Conservation (phyloP, 441 rosid species). For the Populus hybrid region DNA sequence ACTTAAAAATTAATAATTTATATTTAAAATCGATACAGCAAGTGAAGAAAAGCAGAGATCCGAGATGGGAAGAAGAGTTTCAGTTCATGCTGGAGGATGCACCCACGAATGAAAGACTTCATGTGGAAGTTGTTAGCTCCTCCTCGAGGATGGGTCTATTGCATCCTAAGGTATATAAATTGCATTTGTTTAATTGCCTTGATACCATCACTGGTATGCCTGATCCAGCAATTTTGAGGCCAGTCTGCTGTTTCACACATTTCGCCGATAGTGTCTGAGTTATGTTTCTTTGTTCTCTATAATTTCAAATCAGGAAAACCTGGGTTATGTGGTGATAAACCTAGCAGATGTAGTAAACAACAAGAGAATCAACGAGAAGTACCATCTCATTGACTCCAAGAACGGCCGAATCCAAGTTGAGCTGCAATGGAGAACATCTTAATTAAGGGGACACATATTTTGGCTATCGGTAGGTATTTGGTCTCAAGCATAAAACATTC, state of each 20-base stretch:
- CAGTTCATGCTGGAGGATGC: slow-evolving; percentile 67
- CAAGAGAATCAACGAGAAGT: slow-evolving; percentile 82
- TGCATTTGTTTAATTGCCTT: not conserved
- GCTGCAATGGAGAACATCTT: slow-evolving; percentile 79
- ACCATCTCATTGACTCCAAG: slow-evolving; percentile 87
- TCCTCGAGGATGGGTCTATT: slow-evolving; percentile 75
- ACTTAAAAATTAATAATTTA: not conserved
- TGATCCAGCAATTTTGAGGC: not conserved
- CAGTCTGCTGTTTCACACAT: not conserved
- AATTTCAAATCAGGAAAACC: slow-evolving; percentile 48
- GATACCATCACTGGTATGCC: not conserved
- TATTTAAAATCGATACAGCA: slow-evolving; percentile 32
- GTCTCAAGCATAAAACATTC: not conserved
- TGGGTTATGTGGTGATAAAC: slow-evolving; percentile 68
- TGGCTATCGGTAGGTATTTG: not conserved
- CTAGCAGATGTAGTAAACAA: slow-evolving; percentile 78
- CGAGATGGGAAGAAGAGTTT: slow-evolving; percentile 93
- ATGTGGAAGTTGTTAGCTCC: slow-evolving; percentile 68
- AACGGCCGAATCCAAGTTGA: slow-evolving; percentile 78
- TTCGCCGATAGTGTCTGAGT: no score
- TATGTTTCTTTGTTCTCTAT: slow-evolving; percentile 5
- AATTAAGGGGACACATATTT: slow-evolving; percentile 18
- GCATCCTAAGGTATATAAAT: slow-evolving; percentile 74
- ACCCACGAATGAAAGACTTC: slow-evolving; percentile 64
- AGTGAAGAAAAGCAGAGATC: slow-evolving; percentile 87